phyloP scores from a whole-genome alignment of 2,329 filamentous ascomycete species.

The Colletotrichum chrysophilum region DNA sequence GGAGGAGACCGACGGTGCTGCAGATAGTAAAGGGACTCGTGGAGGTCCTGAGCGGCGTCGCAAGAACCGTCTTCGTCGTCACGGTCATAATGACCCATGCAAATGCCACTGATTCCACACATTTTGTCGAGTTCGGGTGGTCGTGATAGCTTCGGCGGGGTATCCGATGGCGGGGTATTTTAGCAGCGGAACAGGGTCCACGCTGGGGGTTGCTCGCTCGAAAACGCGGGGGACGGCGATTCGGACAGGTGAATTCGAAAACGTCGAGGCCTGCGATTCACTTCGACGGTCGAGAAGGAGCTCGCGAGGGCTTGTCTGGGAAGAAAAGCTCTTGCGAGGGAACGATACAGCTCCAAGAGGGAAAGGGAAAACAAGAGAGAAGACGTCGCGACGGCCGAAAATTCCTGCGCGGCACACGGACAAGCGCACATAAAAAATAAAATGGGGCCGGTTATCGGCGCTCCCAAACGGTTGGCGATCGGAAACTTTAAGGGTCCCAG shows the following conservation, averaged over 20 bases:
- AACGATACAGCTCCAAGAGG: conserved; percentile 2
- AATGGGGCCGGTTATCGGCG: conserved; percentile 6
- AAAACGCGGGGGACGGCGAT: background rate
- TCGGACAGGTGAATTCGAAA: background rate
- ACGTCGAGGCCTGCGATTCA: no score
- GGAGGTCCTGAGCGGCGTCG: conserved; percentile 66
- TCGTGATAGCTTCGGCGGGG: conserved; percentile 11
- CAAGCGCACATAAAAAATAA: background rate
- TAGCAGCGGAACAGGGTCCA: conserved; percentile 4
- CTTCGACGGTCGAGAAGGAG: background rate
- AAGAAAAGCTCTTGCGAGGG: background rate
- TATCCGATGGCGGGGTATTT: conserved; percentile 12
- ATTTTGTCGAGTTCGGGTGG: background rate
- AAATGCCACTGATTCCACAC: conserved; percentile 15
- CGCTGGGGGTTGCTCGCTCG: background rate
- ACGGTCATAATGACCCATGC: conserved; percentile 8
- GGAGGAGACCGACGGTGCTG: conserved; percentile 42
- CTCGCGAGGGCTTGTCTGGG: background rate
- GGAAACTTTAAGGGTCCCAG: conserved; percentile 5
- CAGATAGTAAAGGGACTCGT: conserved; percentile 75
- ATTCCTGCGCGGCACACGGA: background rate
- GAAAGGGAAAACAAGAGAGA: background rate
- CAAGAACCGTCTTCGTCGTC: background rate
- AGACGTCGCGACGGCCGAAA: conserved; percentile 2
- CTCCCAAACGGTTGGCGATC: background rate